These are phyloP conservation scores for Coccomyxa subellipsoidea DNA, from an alignment of 163 green algal genomes.

Conservation along the genomic window DNA sequence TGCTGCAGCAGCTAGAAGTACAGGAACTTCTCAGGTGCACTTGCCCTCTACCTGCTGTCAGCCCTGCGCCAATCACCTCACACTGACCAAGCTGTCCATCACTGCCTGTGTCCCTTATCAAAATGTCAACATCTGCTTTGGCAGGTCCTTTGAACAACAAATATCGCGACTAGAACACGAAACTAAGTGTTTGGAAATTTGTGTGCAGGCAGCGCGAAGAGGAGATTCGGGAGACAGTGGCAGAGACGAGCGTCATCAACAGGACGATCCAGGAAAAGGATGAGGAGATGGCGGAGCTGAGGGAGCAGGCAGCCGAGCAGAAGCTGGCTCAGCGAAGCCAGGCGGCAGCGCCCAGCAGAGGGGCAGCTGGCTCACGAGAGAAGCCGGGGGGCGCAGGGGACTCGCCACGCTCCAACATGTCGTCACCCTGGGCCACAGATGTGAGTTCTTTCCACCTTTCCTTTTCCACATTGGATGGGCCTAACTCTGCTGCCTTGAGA, in stretches of 20 bases:
- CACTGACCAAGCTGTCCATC: not conserved
- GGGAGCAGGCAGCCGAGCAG: not conserved
- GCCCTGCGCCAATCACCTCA: no score
- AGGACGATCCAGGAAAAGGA: constrained; percentile 1
- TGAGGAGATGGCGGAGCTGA: constrained; percentile 4
- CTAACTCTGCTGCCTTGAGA: no score
- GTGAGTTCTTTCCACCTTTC: not conserved
- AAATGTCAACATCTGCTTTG: no score
- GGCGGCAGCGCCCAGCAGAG: not conserved
- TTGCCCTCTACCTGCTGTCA: not conserved
- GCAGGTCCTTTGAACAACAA: no score
- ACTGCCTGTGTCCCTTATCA: no score
- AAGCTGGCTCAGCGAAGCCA: not conserved
- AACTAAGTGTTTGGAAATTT: no score
- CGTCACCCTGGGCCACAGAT: constrained; percentile 10
- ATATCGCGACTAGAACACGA: no score
- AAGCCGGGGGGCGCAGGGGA: not conserved
- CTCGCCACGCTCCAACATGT: constrained; percentile 5
- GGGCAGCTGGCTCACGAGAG: not conserved
- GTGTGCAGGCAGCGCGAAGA: not conserved
- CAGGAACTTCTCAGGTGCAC: constrained; percentile 10
- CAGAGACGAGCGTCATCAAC: not conserved
- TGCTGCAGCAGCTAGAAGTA: constrained; percentile 4
- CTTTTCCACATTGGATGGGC: no score
- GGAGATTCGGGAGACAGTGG: not conserved